Evolutionary conservation across 2,329 filamentous ascomycete species (phyloP), one percentile per base, ranked within the genome.

Genomic region (Chaetomiaceae sp.): DNA sequence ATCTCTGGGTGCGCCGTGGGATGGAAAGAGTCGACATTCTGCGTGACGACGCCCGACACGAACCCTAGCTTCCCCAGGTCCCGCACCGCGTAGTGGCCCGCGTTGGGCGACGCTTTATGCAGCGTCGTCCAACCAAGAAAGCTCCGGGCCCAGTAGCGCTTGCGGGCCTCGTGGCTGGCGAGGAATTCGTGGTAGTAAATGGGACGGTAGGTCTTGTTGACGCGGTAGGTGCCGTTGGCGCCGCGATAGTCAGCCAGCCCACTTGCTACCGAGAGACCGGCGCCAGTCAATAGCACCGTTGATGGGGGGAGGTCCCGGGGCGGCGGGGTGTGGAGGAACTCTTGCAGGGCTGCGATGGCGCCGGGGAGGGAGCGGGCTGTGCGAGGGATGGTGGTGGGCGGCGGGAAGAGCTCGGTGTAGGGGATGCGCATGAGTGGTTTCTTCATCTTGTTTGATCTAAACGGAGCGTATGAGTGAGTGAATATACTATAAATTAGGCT

Each of bases 1-100:
- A 91, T 71, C 9, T 75, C 66, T 0, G 90, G 89, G 68, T 96
- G 91, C 1, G 90, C 87, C 54, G 73, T 73, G 2, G 79, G 76
- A 69, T 99, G 94, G 67, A 99, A 95, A 2, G 90, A 96, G 71
- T 99, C 94, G 47, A 99, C 94, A 66, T 97, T 97, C 68, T 99
- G 94, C 36, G 94, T 97, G 61, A 99, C 84, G 54, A 96, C 88
- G 48, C 75, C 82, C 53, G 79, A 80, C 37, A 96, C 75, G 45
- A 90, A 71, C 2, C 90, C 91, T 60, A 94, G 73, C 4, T 78
- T 70, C 2, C 82, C 87, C 32, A 97, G 74, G 58, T 86, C 78
- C 48, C 81, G 78, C 52, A 97, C 80, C 2, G 91, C 90, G 66
- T 81, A 77, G 71, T 99, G 94, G 2, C 84, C 85, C 3, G 75